Base-by-base conservation (phyloP, 768 basidiomycete genomes). In the Boletus edulis region DNA sequence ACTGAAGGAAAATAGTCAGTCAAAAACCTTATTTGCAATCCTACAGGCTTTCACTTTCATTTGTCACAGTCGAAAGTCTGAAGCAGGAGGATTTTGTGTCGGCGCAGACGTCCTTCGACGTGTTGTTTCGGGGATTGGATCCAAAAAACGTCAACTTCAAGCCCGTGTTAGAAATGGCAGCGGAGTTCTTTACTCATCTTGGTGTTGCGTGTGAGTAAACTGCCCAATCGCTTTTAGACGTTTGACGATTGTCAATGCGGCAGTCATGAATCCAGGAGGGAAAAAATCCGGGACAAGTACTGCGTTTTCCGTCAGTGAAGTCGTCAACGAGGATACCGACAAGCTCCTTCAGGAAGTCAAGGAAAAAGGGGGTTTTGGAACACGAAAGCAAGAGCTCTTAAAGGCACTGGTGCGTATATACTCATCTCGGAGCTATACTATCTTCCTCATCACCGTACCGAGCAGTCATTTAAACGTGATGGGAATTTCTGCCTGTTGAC, bases 391-490 rank as follows among this genome's bases (percentile, higher is more conserved):
- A 52, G n/a, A 15, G 6, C 3, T 13, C 34, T 54, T 54, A 14
- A 54, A 54, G 49, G 22, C 17, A 35, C 42, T 56, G 55, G 55
- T 56, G 29, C 2, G 52, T 9, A 41, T 22, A 46, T 37, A 29
- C 42, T 42, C 20, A 29, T 14, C 13, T 55, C 5, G 20, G 18
- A 24, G 32, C 5, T 5, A 29, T 47, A 37, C 13, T n/a, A n/a
- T n/a, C n/a, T n/a, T n/a, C 7, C 8, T 34, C 34, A 11, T 52
- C 24, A 47, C 9, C 7, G 11, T 18, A 27, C 35, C 10, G 5
- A 14, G n/a, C 24, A 54, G 52, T 51, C 32, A 17, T 51, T 51
- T 3, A 54, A 20, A 51, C 55, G 46, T 18, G 55, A 56, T 24
- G 55, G 53, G 17, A 3, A 3, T 1, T 27, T 3, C 32, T 55